phyloP scores from a whole-genome alignment of 2,329 filamentous ascomycete species.

The Didymellaceae sp. region DNA sequence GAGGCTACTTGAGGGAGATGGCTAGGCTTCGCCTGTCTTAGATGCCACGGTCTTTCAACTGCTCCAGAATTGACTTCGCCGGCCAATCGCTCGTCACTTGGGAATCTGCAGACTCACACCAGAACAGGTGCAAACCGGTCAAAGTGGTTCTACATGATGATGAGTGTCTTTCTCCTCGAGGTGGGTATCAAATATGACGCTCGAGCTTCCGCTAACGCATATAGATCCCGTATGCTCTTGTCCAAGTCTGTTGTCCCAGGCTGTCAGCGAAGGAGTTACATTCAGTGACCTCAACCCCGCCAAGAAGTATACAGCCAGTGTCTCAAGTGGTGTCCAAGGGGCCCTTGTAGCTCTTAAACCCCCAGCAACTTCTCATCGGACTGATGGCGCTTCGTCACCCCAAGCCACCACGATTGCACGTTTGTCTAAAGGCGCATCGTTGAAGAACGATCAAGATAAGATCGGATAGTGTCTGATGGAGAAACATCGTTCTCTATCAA shows the following conservation, averaged over 20 bases:
- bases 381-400: not conserved
- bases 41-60: not conserved
- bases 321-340: not conserved
- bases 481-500: no score
- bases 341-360: not conserved
- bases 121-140: constrained; percentile 1
- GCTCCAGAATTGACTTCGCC: not conserved
- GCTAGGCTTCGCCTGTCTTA: not conserved
- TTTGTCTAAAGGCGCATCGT: no score
- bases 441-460: no score
- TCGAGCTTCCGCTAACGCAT: not conserved
- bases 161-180: not conserved
- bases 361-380: not conserved
- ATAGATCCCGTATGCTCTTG: not conserved
- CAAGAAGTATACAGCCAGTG: not conserved
- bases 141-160: constrained; percentile 1
- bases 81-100: constrained; percentile 1
- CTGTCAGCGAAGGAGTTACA: not conserved
- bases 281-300: not conserved
- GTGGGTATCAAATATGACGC: not conserved
- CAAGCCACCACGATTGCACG: not conserved
- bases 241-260: not conserved
- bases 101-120: constrained; percentile 10
- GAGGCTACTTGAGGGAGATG: not conserved
- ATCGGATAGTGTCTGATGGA: no score